phyloP scores from a whole-genome alignment of 108 stramenopile genomes.

The Nitzschia sp. region DNA sequence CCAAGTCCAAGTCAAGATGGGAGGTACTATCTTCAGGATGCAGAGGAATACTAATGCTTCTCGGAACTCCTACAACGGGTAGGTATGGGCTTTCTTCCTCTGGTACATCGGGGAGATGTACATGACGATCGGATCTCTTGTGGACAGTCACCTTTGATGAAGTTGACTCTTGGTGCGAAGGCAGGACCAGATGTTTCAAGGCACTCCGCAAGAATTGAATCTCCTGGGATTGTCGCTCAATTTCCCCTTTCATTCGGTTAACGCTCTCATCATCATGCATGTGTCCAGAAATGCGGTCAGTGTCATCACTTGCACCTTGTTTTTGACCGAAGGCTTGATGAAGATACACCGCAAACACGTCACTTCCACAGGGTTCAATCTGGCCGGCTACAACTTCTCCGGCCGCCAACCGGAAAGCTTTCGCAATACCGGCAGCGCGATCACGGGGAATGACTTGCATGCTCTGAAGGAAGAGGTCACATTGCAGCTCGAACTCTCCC shows the following conservation, averaged over 20 bases:
- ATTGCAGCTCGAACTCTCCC: neutral
- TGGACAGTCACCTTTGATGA: neutral
- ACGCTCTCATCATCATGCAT: too few species aligned
- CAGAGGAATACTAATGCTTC: too few species aligned
- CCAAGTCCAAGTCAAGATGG: too few species aligned
- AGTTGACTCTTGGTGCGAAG: neutral
- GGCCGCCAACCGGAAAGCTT: neutral
- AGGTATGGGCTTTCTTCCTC: too few species aligned
- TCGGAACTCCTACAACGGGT: too few species aligned
- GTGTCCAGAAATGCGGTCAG: too few species aligned
- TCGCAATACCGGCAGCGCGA: neutral
- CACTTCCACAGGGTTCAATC: neutral
- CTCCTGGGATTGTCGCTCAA: constrained; percentile 4
- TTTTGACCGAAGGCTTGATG: neutral
- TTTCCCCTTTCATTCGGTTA: too few species aligned
- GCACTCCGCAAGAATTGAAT: constrained; percentile 12
- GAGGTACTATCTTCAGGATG: too few species aligned
- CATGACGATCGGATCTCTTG: too few species aligned
- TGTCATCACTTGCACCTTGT: neutral
- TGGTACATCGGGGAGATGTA: too few species aligned
- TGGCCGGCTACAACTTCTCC: neutral
- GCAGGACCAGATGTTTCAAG: constrained; percentile 1
- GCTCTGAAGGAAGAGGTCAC: constrained; percentile 10
- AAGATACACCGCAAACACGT: neutral
- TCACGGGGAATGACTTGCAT: neutral